Conservation (phyloP, 805 yeast genomes). For the Yamadazyma endophytica region DNA sequence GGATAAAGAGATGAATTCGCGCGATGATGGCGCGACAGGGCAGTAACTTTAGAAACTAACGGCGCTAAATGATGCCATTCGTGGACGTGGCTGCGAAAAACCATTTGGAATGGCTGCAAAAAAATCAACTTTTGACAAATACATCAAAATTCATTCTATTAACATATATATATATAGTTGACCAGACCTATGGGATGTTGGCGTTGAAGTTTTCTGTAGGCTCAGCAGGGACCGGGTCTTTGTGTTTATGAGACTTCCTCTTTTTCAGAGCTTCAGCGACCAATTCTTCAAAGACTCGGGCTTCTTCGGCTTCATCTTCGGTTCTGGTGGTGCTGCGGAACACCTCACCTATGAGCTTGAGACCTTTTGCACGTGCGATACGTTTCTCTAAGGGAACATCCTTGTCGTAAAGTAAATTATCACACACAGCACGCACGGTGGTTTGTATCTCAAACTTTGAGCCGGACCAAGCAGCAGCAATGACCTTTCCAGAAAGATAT, state of each 20-base stretch:
- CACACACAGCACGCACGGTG: conserved; percentile 69
- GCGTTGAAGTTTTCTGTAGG: background rate
- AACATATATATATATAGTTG: too few species aligned
- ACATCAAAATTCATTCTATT: too few species aligned
- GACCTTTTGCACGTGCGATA: conserved; percentile 58
- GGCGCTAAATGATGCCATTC: too few species aligned
- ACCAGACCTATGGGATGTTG: too few species aligned
- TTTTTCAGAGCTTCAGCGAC: conserved; percentile 47
- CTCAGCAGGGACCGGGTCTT: conserved; percentile 1
- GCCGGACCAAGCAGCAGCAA: conserved; percentile 84
- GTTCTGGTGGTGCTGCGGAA: conserved; percentile 58
- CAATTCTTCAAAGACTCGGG: conserved; percentile 70
- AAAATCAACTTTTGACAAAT: too few species aligned
- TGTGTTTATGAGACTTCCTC: conserved; percentile 28
- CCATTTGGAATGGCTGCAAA: too few species aligned
- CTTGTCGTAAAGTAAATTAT: conserved; percentile 56
- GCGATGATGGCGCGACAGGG: too few species aligned
- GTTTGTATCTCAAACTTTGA: conserved; percentile 74
- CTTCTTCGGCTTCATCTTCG: conserved; percentile 69
- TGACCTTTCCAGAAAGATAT: conserved; percentile 69
- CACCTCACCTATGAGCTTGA: conserved; percentile 59
- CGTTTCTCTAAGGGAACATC: conserved; percentile 43
- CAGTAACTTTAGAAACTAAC: too few species aligned
- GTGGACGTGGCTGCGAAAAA: too few species aligned
- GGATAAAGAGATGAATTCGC: too few species aligned